Evolutionary conservation across 805 yeast genomes (phyloP).

Genomic region (Helenozyma baotianmanensis): DNA sequence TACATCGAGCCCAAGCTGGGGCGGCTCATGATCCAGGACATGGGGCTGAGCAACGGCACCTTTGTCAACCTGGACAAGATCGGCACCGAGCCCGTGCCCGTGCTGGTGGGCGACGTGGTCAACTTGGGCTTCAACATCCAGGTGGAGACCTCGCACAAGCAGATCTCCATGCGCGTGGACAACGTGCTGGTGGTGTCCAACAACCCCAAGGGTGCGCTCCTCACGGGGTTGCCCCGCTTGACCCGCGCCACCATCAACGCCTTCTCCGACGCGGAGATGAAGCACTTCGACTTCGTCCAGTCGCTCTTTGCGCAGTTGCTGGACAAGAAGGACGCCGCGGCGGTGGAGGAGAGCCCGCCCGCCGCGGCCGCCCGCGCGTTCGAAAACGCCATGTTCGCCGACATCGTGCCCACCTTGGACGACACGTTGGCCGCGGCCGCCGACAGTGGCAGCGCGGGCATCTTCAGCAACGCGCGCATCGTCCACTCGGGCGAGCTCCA

Average conservation of each 20-base stretch:
- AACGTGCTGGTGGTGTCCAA: constrained; percentile 57
- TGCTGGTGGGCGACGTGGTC: constrained; percentile 79
- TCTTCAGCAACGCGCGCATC: constrained; percentile 55
- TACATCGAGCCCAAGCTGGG: constrained; percentile 65
- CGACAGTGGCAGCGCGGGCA: constrained; percentile 48
- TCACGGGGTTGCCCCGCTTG: constrained; percentile 10
- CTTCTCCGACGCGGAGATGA: constrained; percentile 25
- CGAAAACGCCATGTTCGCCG: constrained; percentile 62
- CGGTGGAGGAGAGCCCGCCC: background rate
- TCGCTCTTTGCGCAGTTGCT: constrained; percentile 18
- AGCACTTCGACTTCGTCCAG: constrained; percentile 34
- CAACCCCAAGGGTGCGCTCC: constrained; percentile 13
- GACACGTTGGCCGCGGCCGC: constrained; percentile 36
- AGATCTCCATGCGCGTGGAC: constrained; percentile 80
- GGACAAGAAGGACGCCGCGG: constrained; percentile 4
- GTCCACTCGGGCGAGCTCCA: constrained; percentile 54
- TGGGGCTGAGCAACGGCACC: constrained; percentile 92
- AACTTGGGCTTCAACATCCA: constrained; percentile 91
- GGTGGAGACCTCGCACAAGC: constrained; percentile 64
- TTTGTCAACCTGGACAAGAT: constrained; percentile 77
- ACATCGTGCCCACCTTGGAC: constrained; percentile 46
- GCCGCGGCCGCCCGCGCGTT: constrained; percentile 25
- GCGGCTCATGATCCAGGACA: constrained; percentile 71
- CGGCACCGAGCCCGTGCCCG: constrained; percentile 54
- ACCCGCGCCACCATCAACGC: constrained; percentile 11